phyloP scores from a whole-genome alignment of 495 filamentous ascomycete genomes.

The Aspergillus panamensis region DNA sequence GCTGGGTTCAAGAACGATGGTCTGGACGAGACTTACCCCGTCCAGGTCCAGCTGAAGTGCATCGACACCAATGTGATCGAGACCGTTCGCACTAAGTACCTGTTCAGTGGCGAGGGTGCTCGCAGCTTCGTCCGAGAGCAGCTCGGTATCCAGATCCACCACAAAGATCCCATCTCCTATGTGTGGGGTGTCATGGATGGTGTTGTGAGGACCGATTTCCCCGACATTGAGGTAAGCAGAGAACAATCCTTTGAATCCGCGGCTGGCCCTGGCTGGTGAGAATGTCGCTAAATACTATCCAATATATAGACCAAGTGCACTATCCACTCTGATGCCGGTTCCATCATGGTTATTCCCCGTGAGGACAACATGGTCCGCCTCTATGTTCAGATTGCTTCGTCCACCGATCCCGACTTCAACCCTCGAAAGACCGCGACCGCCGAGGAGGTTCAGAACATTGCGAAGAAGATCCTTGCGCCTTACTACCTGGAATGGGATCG shows the following conservation, averaged over 20 bases:
- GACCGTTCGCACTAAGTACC: conserved; percentile 60
- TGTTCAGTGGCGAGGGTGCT: conserved; percentile 65
- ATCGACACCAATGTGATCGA: conserved; percentile 67
- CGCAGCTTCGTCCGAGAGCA: conserved; percentile 59
- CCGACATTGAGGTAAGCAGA: conserved; percentile 64
- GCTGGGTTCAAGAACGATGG: conserved; percentile 58
- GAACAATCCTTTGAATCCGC: not conserved
- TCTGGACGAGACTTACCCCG: conserved; percentile 52
- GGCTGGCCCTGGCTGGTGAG: not conserved
- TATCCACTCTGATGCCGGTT: conserved; percentile 60
- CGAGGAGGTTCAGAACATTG: conserved; percentile 59
- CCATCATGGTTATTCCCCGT: conserved; percentile 75
- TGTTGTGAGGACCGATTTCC: conserved; percentile 74
- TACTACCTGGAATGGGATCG: conserved; percentile 55
- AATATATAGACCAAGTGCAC: conserved; percentile 85
- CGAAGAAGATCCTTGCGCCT: conserved; percentile 59
- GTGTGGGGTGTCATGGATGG: conserved; percentile 88
- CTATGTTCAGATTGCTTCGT: conserved; percentile 71
- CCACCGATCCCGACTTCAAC: conserved; percentile 56
- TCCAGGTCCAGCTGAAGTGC: conserved; percentile 69
- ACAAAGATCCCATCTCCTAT: conserved; percentile 62
- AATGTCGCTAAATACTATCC: conserved; percentile 1
- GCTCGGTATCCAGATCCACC: conserved; percentile 54
- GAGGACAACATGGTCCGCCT: conserved; percentile 76
- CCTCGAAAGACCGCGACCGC: conserved; percentile 49